Evolutionary conservation across 352 stramenopile species (phyloP).

Genomic region (Globisporangium polare): DNA sequence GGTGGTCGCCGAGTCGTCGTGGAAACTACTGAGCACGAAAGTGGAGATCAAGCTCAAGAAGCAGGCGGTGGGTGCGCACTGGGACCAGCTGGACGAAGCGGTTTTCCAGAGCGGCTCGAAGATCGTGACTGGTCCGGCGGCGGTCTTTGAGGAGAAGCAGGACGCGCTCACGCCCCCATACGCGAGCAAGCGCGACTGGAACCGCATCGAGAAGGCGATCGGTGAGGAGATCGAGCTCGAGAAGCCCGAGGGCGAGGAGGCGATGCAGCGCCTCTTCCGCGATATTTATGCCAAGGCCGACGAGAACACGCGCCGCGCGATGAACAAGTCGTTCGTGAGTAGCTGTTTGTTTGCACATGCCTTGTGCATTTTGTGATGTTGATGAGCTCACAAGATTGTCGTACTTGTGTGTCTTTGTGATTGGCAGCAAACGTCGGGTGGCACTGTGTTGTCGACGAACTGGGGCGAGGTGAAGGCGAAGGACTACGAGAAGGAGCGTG

Average conservation of each 20-base stretch:
- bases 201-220: slow-evolving; percentile 80
- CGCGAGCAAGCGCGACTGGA: slow-evolving; percentile 85
- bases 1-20: slow-evolving; percentile 45
- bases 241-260: slow-evolving; percentile 90
- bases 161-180: slow-evolving; percentile 61
- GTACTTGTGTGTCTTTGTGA: background rate
- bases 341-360: slow-evolving; percentile 5
- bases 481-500: slow-evolving; percentile 88
- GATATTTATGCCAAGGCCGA: slow-evolving; percentile 92
- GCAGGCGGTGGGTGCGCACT: slow-evolving; percentile 43
- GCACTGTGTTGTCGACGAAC: slow-evolving; percentile 90
- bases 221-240: slow-evolving; percentile 78
- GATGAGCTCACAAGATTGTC: background rate
- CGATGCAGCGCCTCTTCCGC: slow-evolving; percentile 89
- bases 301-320: slow-evolving; percentile 87
- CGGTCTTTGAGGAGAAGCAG: slow-evolving; percentile 57
- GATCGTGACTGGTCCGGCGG: slow-evolving; percentile 46
- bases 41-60: slow-evolving; percentile 87
- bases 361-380: background rate
- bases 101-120: slow-evolving; percentile 40
- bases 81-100: slow-evolving; percentile 71
- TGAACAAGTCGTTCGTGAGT: slow-evolving; percentile 92
- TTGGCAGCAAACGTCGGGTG: slow-evolving; percentile 88
- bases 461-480: slow-evolving; percentile 89
- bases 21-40: slow-evolving; percentile 61